These are phyloP conservation scores for Cladosporium sp. DNA, from an alignment of 2,329 filamentous ascomycete species.

Conservation along the genomic window DNA sequence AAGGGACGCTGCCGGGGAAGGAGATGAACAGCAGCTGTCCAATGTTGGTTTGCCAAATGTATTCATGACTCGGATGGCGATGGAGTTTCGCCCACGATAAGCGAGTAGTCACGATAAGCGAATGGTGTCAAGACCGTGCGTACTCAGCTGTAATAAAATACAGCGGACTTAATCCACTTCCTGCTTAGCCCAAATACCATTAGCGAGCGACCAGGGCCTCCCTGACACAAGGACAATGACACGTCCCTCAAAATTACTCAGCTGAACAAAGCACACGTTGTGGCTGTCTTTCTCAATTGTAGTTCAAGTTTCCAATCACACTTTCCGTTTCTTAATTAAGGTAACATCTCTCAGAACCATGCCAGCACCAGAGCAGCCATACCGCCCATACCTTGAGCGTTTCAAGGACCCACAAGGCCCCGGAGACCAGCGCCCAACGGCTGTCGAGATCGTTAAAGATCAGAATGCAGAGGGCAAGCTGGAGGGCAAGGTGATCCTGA, in stretches of 20 bases:
- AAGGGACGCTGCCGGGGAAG: too few relatives aligned
- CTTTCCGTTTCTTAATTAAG: not conserved
- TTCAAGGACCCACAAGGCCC: constrained; percentile 38
- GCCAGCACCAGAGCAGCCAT: constrained; percentile 20
- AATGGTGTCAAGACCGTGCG: not conserved
- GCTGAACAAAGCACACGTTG: not conserved
- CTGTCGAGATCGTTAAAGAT: constrained; percentile 33
- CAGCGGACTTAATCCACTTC: constrained; percentile 1
- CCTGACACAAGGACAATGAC: not conserved
- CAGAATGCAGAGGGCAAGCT: constrained; percentile 38
- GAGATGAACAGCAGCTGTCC: not conserved
- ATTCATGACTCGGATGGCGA: not conserved
- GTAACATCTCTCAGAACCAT: not conserved
- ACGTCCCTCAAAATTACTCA: not conserved
- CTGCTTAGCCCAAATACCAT: not conserved
- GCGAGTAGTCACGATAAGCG: not conserved
- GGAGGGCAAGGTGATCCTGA: constrained; percentile 42
- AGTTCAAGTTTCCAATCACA: not conserved
- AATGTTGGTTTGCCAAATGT: not conserved
- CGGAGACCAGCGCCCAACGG: constrained; percentile 31
- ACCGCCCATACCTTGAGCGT: constrained; percentile 35
- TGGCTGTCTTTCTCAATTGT: not conserved
- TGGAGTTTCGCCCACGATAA: not conserved
- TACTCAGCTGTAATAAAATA: not conserved
- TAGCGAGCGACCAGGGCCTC: constrained; percentile 1